Evolutionary conservation across 805 yeast species (phyloP).

Genomic region (Saturnispora halmiae): DNA sequence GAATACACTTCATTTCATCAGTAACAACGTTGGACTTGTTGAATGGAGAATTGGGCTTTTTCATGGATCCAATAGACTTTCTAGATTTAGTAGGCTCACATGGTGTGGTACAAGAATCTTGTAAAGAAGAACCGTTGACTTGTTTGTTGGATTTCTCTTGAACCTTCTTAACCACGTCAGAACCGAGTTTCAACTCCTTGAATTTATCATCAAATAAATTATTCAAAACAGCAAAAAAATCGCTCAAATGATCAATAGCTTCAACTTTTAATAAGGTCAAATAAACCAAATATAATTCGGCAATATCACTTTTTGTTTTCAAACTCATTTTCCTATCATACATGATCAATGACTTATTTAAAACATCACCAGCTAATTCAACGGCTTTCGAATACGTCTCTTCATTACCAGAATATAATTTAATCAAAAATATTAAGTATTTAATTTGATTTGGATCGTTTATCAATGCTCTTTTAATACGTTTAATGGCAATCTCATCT

Average conservation of each 20-base stretch:
- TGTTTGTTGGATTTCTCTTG: not conserved
- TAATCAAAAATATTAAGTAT: slow-evolving; percentile 58
- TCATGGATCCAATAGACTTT: not conserved
- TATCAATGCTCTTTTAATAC: slow-evolving; percentile 39
- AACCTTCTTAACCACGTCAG: not conserved
- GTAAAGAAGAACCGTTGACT: not conserved
- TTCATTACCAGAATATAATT: slow-evolving; percentile 55
- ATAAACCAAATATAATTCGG: slow-evolving; percentile 69
- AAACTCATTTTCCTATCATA: not conserved
- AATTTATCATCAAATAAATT: slow-evolving; percentile 21
- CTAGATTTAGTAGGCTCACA: slow-evolving; percentile 8
- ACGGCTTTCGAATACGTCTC: slow-evolving; percentile 27
- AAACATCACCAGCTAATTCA: not conserved
- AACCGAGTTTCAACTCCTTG: not conserved
- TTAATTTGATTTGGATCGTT: slow-evolving; percentile 46
- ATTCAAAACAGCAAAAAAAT: slow-evolving; percentile 51
- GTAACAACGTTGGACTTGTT: not conserved
- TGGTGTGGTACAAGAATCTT: slow-evolving; percentile 11
- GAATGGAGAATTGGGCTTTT: not conserved
- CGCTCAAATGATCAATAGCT: slow-evolving; percentile 40
- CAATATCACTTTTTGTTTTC: slow-evolving; percentile 36
- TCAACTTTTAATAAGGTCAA: slow-evolving; percentile 57
- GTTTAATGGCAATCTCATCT: slow-evolving; percentile 34
- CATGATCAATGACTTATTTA: not conserved
- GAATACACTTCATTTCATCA: slow-evolving; percentile 36